phyloP scores from a whole-genome alignment of 2,329 filamentous ascomycete species.

The Teratosphaeria pseudoeucalypti region DNA sequence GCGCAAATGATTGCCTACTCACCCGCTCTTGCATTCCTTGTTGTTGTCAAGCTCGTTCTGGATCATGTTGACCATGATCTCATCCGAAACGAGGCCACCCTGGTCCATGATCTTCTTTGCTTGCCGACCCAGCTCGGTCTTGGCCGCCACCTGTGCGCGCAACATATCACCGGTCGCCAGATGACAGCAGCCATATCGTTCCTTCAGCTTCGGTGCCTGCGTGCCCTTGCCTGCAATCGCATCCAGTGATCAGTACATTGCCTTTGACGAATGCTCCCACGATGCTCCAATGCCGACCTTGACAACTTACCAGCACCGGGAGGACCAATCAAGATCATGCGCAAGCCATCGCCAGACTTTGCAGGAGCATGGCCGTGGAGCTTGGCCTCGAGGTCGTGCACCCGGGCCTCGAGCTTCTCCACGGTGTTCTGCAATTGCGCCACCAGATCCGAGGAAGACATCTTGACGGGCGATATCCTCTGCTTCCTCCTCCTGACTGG shows the following conservation, averaged over 20 bases:
- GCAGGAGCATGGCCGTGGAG: constrained; percentile 35
- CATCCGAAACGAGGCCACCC: constrained; percentile 92
- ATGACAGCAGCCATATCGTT: constrained; percentile 95
- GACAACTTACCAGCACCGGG: constrained; percentile 77
- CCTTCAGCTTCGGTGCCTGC: constrained; percentile 95
- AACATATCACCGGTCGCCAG: constrained; percentile 98
- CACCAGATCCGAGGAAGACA: constrained; percentile 42
- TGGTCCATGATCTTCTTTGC: constrained; percentile 99
- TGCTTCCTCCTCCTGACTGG: background rate
- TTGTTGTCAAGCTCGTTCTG: constrained; percentile 92
- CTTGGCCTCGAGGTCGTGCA: constrained; percentile 72
- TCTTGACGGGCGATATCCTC: background rate
- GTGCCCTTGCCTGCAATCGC: constrained; percentile 77
- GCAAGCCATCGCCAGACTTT: constrained; percentile 47
- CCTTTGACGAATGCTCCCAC: background rate
- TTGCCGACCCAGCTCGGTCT: constrained; percentile 86
- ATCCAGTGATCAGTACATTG: background rate
- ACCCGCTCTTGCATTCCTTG: constrained; percentile 89
- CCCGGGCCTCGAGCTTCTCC: constrained; percentile 70
- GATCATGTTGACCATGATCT: constrained; percentile 99
- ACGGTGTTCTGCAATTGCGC: constrained; percentile 78
- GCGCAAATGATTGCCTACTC: background rate
- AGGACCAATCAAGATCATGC: constrained; percentile 96
- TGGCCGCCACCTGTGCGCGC: constrained; percentile 93
- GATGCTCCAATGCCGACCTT: background rate